Base-by-base conservation (phyloP, 148 eudicot species). In the Spergularia bocconei region DNA sequence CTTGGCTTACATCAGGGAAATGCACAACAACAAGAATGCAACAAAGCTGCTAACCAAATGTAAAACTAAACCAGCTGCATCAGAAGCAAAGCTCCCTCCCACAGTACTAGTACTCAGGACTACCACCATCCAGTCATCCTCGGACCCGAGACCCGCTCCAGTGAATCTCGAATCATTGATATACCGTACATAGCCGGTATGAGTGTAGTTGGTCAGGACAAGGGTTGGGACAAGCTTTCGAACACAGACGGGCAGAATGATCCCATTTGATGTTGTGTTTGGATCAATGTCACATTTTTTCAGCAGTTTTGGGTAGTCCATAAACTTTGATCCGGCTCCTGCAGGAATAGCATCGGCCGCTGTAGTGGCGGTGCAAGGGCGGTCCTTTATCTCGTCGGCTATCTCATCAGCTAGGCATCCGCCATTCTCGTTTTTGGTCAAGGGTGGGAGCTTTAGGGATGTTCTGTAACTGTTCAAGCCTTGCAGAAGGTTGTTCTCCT, bases 101-200 rank as follows among this genome's bases (percentile, higher is more conserved):
- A 77, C 77, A 0, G 84, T 70, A 54, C 58, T 76, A 2, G 98
- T 91, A 0, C 85, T 71, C 86, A 93, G 57, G 1, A 93, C 86
- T 8, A 91, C 77, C 7, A 93, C 97, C 70, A 88, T 86, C 97
- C 98, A 93, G 56, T 86, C 85, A 1, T 90, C 93, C 68, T 91
- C 91, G 0, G 88, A 84, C 4, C 97, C 95, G 2, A 91, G 20
- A 0, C 98, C 98, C 0, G 57, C 91, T 0, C 90, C 90, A 0
- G 91, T 88, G 72, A 69, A 93, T 81, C 76, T 85, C 0, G 97
- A 79, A 50, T 86, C 78, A 23, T 90, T 91, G 17, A 91, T 15
- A 55, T 88, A 86, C 48, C 53, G 70, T 0, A 86, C 74, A 58
- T 83, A 83, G 5, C 62, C 75, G 0, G 91, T 78, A 6, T 76